A percentile compares a stretch with the other conserved stretches of the same genome.
Evolutionary conservation across 2,329 filamentous ascomycete species (phyloP).

Genomic region (Emergomyces orientalis): DNA sequence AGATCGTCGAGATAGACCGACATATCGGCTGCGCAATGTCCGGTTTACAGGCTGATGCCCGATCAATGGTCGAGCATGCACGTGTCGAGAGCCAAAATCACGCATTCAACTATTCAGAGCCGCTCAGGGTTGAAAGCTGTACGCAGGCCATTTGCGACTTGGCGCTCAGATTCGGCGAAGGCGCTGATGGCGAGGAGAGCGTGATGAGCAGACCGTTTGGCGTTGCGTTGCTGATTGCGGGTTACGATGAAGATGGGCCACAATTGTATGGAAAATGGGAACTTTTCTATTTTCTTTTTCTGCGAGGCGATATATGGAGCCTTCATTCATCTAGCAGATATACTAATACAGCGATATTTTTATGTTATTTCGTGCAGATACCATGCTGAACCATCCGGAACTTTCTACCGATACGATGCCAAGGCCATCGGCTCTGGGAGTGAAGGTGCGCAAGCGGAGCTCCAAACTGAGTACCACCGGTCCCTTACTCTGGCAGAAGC

Average conservation of each 20-base stretch:
- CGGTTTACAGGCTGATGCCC: conserved; percentile 91
- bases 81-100: conserved; percentile 96
- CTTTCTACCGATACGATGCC: conserved; percentile 97
- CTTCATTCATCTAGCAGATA: not conserved
- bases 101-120: conserved; percentile 95
- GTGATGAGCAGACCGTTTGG: conserved; percentile 98
- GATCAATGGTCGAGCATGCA: conserved; percentile 96
- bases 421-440: conserved; percentile 97
- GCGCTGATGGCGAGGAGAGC: conserved; percentile 93
- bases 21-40: conserved; percentile 99
- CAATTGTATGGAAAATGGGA: conserved; percentile 53
- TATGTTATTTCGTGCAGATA: conserved; percentile 46
- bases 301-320: conserved; percentile 5
- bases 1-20: conserved; percentile 98
- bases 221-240: conserved; percentile 90
- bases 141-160: conserved; percentile 98
- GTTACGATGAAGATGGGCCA: conserved; percentile 93
- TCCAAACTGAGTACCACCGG: conserved; percentile 99
- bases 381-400: conserved; percentile 94
- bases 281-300: not conserved
- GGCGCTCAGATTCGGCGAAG: conserved; percentile 91
- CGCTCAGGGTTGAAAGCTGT: conserved; percentile 89
- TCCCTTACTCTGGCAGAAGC: conserved; percentile 87
- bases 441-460: conserved; percentile 92
- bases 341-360: not conserved